Evolutionary conservation across 371 early-diverging fungal species (phyloP).

Genomic region (Actinomucor elegans): DNA sequence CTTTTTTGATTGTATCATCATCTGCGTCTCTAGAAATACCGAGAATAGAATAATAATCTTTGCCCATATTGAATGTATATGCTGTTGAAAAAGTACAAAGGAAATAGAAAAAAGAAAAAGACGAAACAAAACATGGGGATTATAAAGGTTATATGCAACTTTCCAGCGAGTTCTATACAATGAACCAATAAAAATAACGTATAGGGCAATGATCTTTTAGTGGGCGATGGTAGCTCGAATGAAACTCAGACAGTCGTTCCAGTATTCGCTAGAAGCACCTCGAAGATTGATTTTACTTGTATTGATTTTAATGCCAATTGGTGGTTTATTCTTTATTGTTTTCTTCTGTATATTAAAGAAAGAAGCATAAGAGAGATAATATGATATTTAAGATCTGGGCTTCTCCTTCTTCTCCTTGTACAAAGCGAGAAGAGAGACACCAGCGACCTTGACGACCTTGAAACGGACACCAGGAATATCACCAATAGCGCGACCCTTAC

Average conservation of each 20-base stretch:
- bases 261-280: no score
- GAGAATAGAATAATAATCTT: conserved; percentile 85
- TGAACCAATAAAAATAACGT: conserved; percentile 13
- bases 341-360: neutral
- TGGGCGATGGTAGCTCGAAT: no score
- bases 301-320: no score
- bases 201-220: conserved; percentile 2
- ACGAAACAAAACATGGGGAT: conserved; percentile 1
- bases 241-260: no score
- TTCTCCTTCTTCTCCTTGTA: conserved; percentile 99
- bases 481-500: conserved; percentile 88
- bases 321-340: conserved; percentile 1
- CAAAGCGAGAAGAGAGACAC: conserved; percentile 98
- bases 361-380: neutral
- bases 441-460: conserved; percentile 99
- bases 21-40: conserved; percentile 79
- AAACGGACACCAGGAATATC: conserved; percentile 99
- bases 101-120: conserved; percentile 4
- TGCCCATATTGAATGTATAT: conserved; percentile 66
- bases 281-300: no score
- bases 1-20: conserved; percentile 87
- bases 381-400: conserved; percentile 88
- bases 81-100: neutral
- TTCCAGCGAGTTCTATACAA: conserved; percentile 15
- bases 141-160: conserved; percentile 8